Conservation (phyloP, 768 basidiomycete genomes). For the Auricularia heimuer region DNA sequence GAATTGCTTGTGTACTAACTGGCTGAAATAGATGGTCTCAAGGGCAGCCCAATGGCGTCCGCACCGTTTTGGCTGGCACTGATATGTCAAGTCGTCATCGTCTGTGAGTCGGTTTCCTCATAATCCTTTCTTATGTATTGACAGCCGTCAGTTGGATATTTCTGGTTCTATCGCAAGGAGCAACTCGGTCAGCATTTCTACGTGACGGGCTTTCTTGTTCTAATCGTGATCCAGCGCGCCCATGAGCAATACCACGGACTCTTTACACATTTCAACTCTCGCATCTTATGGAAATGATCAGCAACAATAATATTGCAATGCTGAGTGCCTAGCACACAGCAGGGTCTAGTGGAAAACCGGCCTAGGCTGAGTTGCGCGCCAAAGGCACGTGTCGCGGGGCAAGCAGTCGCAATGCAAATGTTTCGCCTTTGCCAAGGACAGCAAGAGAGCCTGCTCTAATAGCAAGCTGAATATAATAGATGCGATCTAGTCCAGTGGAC, state of each 20-base stretch:
- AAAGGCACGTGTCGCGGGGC: no score
- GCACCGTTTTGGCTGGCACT: slow-evolving; percentile 82
- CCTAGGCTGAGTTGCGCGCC: no score
- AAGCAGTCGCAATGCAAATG: no score
- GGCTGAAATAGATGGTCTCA: slow-evolving; percentile 15
- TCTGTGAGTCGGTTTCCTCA: not conserved
- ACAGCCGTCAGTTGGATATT: slow-evolving; percentile 59
- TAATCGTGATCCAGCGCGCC: not conserved
- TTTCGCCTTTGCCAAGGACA: no score
- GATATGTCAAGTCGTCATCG: slow-evolving; percentile 12
- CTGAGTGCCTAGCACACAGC: no score
- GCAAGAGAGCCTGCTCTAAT: not conserved
- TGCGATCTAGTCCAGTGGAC: not conserved
- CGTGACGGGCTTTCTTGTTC: not conserved
- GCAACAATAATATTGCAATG: no score
- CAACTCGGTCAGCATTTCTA: slow-evolving; percentile 37
- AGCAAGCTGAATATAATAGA: slow-evolving; percentile 1
- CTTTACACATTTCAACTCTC: not conserved
- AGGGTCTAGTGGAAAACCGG: no score
- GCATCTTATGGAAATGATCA: not conserved
- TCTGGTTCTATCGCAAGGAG: slow-evolving; percentile 96
- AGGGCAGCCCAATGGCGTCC: slow-evolving; percentile 70
- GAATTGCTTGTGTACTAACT: not conserved
- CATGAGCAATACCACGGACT: not conserved
- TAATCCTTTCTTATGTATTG: not conserved